A percentile compares a stretch with the other conserved stretches of the same genome.
phyloP scores from a whole-genome alignment of 192 early-diverging fungal genomes.

The Spizellomyces sp. region DNA sequence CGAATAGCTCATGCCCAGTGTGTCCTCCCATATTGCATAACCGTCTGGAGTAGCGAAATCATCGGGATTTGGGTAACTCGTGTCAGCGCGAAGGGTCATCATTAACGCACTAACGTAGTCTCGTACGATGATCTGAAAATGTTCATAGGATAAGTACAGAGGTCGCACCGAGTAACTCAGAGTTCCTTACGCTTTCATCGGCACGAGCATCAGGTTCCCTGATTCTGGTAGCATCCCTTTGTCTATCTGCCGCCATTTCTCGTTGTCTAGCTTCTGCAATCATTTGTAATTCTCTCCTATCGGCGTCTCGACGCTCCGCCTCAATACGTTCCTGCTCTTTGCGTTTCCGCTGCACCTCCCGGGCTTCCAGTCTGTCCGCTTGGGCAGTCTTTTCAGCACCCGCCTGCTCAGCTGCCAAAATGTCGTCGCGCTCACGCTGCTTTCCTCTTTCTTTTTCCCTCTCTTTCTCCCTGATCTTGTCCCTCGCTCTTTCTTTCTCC shows the following conservation, averaged over 20 bases:
- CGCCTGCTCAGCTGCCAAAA: neutral
- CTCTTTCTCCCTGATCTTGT: neutral
- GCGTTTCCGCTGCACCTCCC: slow-evolving; percentile 23
- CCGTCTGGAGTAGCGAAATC: slow-evolving; percentile 48
- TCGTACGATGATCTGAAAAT: slow-evolving; percentile 34
- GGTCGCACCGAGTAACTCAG: neutral
- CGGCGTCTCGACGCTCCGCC: slow-evolving; percentile 14
- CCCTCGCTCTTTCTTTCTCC: slow-evolving; percentile 10
- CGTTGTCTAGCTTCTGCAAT: slow-evolving; percentile 18
- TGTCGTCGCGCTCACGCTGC: slow-evolving; percentile 5
- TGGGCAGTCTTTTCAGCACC: neutral
- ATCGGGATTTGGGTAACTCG: slow-evolving; percentile 42
- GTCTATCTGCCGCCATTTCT: slow-evolving; percentile 13
- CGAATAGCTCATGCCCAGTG: slow-evolving; percentile 32
- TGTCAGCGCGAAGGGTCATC: slow-evolving; percentile 40
- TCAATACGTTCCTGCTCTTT: slow-evolving; percentile 24
- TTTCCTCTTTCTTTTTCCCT: slow-evolving; percentile 4
- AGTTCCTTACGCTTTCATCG: slow-evolving; percentile 27
- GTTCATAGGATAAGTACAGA: neutral
- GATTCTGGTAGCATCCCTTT: slow-evolving; percentile 2
- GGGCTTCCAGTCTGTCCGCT: slow-evolving; percentile 14
- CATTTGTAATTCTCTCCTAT: slow-evolving; percentile 18
- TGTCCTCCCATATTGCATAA: slow-evolving; percentile 41
- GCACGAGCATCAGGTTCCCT: slow-evolving; percentile 10
- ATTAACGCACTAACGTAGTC: slow-evolving; percentile 53